Evolutionary conservation across 2,329 filamentous ascomycete species (phyloP).

Genomic region (Cytospora schulzeri): DNA sequence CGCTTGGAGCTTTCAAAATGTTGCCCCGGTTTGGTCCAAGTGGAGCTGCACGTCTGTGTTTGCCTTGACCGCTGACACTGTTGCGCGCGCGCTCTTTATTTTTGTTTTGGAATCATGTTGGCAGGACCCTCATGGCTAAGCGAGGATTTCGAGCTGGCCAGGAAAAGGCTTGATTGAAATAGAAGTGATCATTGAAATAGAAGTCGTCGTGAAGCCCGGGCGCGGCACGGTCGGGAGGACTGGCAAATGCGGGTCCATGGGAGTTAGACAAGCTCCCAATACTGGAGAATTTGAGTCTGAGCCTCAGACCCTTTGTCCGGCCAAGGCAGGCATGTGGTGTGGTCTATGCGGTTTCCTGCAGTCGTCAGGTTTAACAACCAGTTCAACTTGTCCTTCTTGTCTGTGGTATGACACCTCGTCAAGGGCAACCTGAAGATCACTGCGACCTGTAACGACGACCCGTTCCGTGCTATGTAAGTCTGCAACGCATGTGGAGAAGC

Average conservation of each 20-base stretch:
- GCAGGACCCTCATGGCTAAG: background rate
- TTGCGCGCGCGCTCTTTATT: background rate
- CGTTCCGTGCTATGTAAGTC: constrained; percentile 9
- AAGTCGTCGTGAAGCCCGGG: constrained; percentile 1
- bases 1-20: constrained; percentile 10
- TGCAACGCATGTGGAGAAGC: constrained; percentile 4
- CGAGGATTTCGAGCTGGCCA: background rate
- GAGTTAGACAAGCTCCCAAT: background rate
- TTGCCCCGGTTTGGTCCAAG: constrained; percentile 9
- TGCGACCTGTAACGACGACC: constrained; percentile 11
- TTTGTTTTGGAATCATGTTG: constrained; percentile 4
- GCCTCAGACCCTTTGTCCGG: background rate
- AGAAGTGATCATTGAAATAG: constrained; percentile 15
- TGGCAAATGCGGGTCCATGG: background rate
- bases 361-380: background rate
- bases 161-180: constrained; percentile 7
- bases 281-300: no score
- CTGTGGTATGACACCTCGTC: background rate
- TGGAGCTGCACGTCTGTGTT: constrained; percentile 9
- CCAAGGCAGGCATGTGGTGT: background rate
- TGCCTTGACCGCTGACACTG: background rate
- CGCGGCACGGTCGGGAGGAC: constrained; percentile 6
- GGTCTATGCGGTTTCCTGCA: background rate
- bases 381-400: background rate
- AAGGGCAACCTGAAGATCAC: constrained; percentile 17